Evolutionary conservation across 108 stramenopile genomes (phyloP).

Genomic region (Aurantiochytrium sp.): DNA sequence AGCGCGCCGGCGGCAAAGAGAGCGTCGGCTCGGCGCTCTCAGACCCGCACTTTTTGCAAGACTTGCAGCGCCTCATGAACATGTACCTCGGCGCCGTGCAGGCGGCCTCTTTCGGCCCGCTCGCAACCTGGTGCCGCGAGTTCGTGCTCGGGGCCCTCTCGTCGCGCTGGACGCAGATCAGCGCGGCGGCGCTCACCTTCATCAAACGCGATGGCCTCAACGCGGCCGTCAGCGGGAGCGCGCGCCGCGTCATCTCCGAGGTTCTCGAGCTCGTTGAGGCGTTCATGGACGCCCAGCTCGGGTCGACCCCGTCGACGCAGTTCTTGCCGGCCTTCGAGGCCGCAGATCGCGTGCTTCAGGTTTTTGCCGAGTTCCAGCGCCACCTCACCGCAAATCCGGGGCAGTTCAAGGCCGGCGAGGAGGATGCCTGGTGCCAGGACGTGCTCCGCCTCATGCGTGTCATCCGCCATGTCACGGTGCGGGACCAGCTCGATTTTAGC

Average conservation of each 20-base stretch:
- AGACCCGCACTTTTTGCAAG: background rate
- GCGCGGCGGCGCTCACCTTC: background rate
- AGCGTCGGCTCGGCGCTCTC: background rate
- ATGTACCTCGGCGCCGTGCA: background rate
- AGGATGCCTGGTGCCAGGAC: background rate
- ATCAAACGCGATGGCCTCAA: background rate
- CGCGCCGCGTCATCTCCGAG: background rate
- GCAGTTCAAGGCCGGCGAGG: background rate
- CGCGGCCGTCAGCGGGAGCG: background rate
- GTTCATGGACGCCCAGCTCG: background rate
- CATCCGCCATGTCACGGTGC: background rate
- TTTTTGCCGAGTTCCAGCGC: conserved; percentile 14
- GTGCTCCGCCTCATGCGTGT: background rate
- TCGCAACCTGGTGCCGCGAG: background rate
- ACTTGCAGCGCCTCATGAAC: background rate
- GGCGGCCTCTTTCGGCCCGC: background rate
- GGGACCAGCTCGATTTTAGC: background rate
- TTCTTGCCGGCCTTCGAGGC: background rate
- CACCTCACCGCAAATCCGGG: background rate
- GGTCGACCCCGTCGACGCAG: background rate
- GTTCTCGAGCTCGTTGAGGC: conserved; percentile 8
- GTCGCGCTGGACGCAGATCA: background rate
- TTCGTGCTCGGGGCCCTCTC: background rate
- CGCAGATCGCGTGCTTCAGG: background rate
- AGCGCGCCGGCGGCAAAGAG: background rate